phyloP scores from a whole-genome alignment of 1,284 basidiomycete species.

The Prillingera fragicola region DNA sequence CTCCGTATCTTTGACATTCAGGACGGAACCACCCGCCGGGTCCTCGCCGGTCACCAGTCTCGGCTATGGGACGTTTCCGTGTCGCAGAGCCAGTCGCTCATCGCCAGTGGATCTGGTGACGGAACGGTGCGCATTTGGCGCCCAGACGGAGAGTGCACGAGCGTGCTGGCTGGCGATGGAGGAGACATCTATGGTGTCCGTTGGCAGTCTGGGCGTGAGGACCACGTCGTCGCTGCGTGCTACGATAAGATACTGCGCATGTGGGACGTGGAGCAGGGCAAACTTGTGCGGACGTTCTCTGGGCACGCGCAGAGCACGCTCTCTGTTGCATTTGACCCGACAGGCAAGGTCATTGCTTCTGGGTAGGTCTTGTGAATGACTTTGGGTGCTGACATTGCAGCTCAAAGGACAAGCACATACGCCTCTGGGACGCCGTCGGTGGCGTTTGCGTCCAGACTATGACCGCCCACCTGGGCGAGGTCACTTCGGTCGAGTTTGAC shows the following conservation, averaged over 20 bases:
- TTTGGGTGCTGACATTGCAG: constrained; percentile 12
- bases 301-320: constrained; percentile 50
- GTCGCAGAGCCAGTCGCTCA: constrained; percentile 22
- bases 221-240: constrained; percentile 47
- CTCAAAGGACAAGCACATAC: constrained; percentile 51
- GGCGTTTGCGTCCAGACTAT: constrained; percentile 50
- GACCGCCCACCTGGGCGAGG: constrained; percentile 50
- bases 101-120: constrained; percentile 49
- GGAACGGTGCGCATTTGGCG: constrained; percentile 51
- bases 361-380: constrained; percentile 29
- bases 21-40: constrained; percentile 23
- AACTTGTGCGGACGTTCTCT: constrained; percentile 51
- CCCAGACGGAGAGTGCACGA: constrained; percentile 20
- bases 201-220: constrained; percentile 45
- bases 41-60: constrained; percentile 46
- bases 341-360: constrained; percentile 49
- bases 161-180: constrained; percentile 34
- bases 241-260: constrained; percentile 52
- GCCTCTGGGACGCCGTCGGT: constrained; percentile 52
- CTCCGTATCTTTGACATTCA: constrained; percentile 37
- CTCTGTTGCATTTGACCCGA: constrained; percentile 48
- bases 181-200: constrained; percentile 51
- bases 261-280: constrained; percentile 49
- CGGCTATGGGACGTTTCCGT: constrained; percentile 50
- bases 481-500: constrained; percentile 51